Percentiles rank a stretch among this genome's conserved stretches.
phyloP scores from a whole-genome alignment of 2,329 filamentous ascomycete species.

The Aureobasidium sp. region DNA sequence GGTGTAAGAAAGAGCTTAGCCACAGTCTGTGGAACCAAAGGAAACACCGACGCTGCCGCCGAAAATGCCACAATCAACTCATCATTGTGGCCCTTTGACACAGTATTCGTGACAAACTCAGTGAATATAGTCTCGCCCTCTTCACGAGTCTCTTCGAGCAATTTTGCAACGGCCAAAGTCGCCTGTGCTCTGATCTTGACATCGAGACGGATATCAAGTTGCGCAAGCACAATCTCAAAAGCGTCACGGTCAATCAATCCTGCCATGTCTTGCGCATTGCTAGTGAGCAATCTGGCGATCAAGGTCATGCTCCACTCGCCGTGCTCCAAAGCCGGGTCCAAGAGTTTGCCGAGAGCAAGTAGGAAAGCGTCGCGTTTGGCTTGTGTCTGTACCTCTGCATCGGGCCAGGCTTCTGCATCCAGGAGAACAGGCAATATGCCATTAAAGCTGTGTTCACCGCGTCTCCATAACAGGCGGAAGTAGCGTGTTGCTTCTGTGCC shows the following conservation, averaged over 20 bases:
- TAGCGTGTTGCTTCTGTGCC: slow-evolving; percentile 18
- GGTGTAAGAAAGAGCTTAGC: slow-evolving; percentile 78
- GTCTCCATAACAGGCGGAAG: slow-evolving; percentile 39
- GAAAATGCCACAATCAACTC: slow-evolving; percentile 90
- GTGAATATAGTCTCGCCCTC: slow-evolving; percentile 57
- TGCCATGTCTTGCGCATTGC: slow-evolving; percentile 51
- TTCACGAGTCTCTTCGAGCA: slow-evolving; percentile 69
- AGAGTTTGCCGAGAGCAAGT: slow-evolving; percentile 77
- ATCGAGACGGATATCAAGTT: slow-evolving; percentile 75
- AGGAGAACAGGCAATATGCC: slow-evolving; percentile 37
- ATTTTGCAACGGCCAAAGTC: slow-evolving; percentile 72
- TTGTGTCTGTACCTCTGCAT: slow-evolving; percentile 38
- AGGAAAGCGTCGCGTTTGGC: slow-evolving; percentile 56
- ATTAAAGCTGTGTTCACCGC: slow-evolving; percentile 41
- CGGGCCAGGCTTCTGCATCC: slow-evolving; percentile 36
- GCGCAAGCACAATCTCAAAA: slow-evolving; percentile 78
- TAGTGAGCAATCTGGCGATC: slow-evolving; percentile 51
- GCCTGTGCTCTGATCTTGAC: slow-evolving; percentile 71
- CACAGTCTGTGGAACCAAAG: slow-evolving; percentile 69
- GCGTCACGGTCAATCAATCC: slow-evolving; percentile 65
- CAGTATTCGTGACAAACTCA: slow-evolving; percentile 66
- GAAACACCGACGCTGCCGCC: slow-evolving; percentile 81
- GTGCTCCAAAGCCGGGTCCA: slow-evolving; percentile 78
- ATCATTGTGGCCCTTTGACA: slow-evolving; percentile 71
- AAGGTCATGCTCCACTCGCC: slow-evolving; percentile 55